A percentile compares a stretch with the other conserved stretches of the same genome.
Evolutionary conservation across 371 early-diverging fungal genomes (phyloP).

Genomic region (Rhizopus microsporus): DNA sequence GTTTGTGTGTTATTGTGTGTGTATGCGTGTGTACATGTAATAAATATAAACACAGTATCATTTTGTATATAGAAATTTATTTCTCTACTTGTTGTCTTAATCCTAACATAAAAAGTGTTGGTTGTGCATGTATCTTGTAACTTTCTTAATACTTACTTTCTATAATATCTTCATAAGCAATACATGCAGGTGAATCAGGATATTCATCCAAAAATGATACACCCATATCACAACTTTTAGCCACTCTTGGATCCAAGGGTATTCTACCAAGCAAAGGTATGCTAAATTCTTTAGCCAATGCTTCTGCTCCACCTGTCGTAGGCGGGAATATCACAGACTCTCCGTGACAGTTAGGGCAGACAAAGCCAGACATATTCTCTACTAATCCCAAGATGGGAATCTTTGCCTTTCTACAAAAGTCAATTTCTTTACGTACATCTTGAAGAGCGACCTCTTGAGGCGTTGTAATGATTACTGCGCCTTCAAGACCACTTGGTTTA

Average conservation of each 20-base stretch:
- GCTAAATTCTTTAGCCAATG: slow-evolving; percentile 77
- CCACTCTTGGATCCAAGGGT: slow-evolving; percentile 92
- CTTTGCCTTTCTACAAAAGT: slow-evolving; percentile 92
- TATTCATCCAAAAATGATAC: slow-evolving; percentile 83
- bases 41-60: too few species aligned
- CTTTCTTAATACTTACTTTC: slow-evolving; percentile 29
- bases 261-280: slow-evolving; percentile 83
- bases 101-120: too few species aligned
- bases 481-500: slow-evolving; percentile 79
- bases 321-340: slow-evolving; percentile 88
- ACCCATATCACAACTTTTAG: slow-evolving; percentile 80
- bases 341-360: slow-evolving; percentile 91
- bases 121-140: too few species aligned
- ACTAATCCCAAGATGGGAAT: slow-evolving; percentile 94
- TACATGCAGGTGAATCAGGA: slow-evolving; percentile 86
- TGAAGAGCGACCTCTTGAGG: slow-evolving; percentile 97
- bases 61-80: too few species aligned
- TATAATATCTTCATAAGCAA: slow-evolving; percentile 75
- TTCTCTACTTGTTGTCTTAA: too few species aligned
- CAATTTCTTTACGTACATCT: slow-evolving; percentile 96
- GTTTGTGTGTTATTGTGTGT: neutral
- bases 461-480: slow-evolving; percentile 97
- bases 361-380: slow-evolving; percentile 99
- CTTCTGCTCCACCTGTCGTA: slow-evolving; percentile 88
- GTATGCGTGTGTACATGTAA: too few species aligned